Evolutionary conservation across 495 filamentous ascomycete species (phyloP).

Genomic region (Penicillium ucsense): DNA sequence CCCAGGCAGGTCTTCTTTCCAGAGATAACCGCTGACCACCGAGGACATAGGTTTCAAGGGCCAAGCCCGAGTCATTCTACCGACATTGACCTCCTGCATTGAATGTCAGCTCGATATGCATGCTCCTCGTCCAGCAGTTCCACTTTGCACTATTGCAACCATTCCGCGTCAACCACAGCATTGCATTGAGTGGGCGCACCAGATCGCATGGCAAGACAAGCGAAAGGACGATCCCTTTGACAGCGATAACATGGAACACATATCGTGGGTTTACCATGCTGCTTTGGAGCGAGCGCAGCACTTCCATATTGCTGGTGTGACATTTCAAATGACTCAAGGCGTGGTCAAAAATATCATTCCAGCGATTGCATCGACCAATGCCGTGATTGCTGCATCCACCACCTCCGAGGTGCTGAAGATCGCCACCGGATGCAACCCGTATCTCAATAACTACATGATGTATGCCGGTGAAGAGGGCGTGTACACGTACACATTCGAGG

Average conservation of each 20-base stretch:
- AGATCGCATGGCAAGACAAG: slow-evolving; percentile 64
- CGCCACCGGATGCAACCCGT: slow-evolving; percentile 68
- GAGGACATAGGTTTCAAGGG: slow-evolving; percentile 72
- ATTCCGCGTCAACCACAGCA: slow-evolving; percentile 97
- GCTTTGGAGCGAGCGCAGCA: slow-evolving; percentile 70
- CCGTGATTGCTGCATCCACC: slow-evolving; percentile 87
- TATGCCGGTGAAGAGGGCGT: slow-evolving; percentile 91
- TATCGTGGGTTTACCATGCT: slow-evolving; percentile 90
- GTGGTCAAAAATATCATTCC: slow-evolving; percentile 99
- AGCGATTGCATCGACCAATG: slow-evolving; percentile 95
- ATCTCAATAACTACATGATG: slow-evolving; percentile 96
- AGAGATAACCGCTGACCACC: too few relatives aligned
- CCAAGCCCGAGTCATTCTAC: slow-evolving; percentile 85
- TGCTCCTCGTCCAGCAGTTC: slow-evolving; percentile 84
- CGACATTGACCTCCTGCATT: slow-evolving; percentile 87
- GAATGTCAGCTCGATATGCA: slow-evolving; percentile 99
- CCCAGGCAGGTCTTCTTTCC: background rate
- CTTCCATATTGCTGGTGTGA: slow-evolving; percentile 88
- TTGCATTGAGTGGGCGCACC: slow-evolving; percentile 98
- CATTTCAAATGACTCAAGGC: slow-evolving; percentile 93
- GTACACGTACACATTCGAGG: slow-evolving; percentile 94
- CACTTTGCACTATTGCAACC: slow-evolving; percentile 91
- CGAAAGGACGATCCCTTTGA: slow-evolving; percentile 60
- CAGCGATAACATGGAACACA: slow-evolving; percentile 94
- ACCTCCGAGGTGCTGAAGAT: slow-evolving; percentile 98